These are phyloP conservation scores for Apiospora kogelbergensis DNA, from an alignment of 2,329 filamentous ascomycete genomes.

Conservation along the genomic window DNA sequence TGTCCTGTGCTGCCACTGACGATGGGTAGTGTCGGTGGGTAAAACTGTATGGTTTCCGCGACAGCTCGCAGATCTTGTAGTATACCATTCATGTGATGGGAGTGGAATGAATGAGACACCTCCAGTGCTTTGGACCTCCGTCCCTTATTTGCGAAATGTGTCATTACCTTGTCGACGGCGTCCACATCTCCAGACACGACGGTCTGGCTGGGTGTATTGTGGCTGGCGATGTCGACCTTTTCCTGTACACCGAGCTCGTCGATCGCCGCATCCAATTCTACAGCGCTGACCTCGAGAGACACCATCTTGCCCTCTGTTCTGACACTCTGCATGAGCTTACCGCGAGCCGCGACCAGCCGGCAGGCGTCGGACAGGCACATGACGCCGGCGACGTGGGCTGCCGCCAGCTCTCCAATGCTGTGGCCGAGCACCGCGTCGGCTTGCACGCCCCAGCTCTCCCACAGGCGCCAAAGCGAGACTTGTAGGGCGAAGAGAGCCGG, in stretches of 20 bases:
- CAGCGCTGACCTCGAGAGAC: slow-evolving; percentile 19
- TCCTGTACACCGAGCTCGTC: not conserved
- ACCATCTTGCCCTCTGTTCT: slow-evolving; percentile 20
- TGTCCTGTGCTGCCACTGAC: not conserved
- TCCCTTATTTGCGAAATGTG: slow-evolving; percentile 13
- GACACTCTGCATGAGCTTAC: slow-evolving; percentile 24
- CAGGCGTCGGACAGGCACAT: slow-evolving; percentile 28
- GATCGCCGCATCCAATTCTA: not conserved
- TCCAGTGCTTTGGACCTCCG: slow-evolving; percentile 16
- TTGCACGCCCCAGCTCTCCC: slow-evolving; percentile 24
- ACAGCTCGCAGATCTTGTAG: slow-evolving; percentile 16
- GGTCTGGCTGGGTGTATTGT: slow-evolving; percentile 20
- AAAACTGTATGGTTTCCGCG: slow-evolving; percentile 15
- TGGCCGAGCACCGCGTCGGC: slow-evolving; percentile 26
- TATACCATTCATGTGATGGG: slow-evolving; percentile 18
- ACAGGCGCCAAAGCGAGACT: slow-evolving; percentile 27
- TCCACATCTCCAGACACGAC: slow-evolving; percentile 19
- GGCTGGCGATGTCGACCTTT: slow-evolving; percentile 15
- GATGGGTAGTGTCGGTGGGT: not conserved
- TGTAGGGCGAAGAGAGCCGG: slow-evolving; percentile 30
- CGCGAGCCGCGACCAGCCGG: slow-evolving; percentile 26
- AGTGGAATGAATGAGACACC: slow-evolving; percentile 21
- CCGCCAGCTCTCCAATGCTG: slow-evolving; percentile 25
- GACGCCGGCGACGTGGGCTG: slow-evolving; percentile 27
- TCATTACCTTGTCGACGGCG: slow-evolving; percentile 15